Evolutionary conservation across 495 filamentous ascomycete species (phyloP).

Genomic region (Xylaria cubensis): DNA sequence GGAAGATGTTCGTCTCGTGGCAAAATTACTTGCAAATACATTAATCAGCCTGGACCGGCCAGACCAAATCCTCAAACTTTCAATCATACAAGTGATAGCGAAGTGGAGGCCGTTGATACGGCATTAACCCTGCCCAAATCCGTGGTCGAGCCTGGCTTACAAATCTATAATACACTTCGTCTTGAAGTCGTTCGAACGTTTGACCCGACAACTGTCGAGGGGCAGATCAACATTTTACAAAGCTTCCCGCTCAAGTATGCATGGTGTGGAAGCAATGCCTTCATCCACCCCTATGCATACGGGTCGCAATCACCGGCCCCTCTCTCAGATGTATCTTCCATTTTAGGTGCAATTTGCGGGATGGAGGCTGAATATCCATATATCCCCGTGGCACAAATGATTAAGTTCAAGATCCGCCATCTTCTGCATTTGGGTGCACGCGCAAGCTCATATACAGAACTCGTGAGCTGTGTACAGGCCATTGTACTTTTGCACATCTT

Average conservation of each 20-base stretch:
- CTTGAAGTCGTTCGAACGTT: not conserved
- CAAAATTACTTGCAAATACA: not conserved
- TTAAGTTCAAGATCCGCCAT: not conserved
- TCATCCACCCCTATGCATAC: not conserved
- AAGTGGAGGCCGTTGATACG: not conserved
- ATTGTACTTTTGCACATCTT: not conserved
- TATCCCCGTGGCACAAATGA: not conserved
- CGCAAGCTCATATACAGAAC: not conserved
- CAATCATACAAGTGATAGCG: not conserved
- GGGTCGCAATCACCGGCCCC: not conserved
- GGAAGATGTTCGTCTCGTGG: not conserved
- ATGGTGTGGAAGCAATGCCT: not conserved
- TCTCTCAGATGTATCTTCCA: not conserved
- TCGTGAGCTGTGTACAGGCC: not conserved
- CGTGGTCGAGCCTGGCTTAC: not conserved
- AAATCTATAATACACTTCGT: not conserved
- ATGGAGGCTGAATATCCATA: not conserved
- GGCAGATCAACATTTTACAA: not conserved
- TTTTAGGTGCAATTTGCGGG: not conserved
- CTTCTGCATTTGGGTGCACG: not conserved
- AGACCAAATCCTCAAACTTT: not conserved
- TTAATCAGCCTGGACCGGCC: conserved; percentile 1
- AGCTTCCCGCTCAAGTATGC: not conserved
- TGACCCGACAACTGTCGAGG: not conserved
- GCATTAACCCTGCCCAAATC: not conserved